These are phyloP conservation scores for Cocos nucifera DNA, from an alignment of 176 grass and related monocot genomes.

Conservation along the genomic window DNA sequence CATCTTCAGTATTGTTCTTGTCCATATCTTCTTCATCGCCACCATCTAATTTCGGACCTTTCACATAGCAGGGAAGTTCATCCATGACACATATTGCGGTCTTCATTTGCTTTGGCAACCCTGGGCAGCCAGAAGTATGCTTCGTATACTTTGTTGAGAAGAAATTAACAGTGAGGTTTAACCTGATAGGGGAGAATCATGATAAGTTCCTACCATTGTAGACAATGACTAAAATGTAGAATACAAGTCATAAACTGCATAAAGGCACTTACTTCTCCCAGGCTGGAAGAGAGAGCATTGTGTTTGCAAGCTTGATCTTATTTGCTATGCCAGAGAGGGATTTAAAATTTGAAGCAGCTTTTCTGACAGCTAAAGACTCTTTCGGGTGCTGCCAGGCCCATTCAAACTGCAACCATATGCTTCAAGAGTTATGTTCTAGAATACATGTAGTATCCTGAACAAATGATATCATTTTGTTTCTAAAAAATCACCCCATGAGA, in stretches of 20 bases:
- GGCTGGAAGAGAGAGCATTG: constrained; percentile 81
- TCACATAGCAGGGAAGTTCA: constrained; percentile 47
- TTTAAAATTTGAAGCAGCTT: constrained; percentile 70
- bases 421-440: no score
- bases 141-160: constrained; percentile 78
- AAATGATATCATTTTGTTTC: no score
- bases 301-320: constrained; percentile 84
- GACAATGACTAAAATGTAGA: constrained; percentile 1
- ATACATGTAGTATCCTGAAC: no score
- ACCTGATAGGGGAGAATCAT: constrained; percentile 33
- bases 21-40: constrained; percentile 12
- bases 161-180: constrained; percentile 86
- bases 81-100: constrained; percentile 40
- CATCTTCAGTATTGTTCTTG: background rate
- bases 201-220: background rate
- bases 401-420: constrained; percentile 59
- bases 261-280: constrained; percentile 63
- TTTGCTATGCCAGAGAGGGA: constrained; percentile 64
- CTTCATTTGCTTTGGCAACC: constrained; percentile 69
- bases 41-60: constrained; percentile 17
- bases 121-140: constrained; percentile 42
- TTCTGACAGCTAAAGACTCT: constrained; percentile 73
- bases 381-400: constrained; percentile 96
- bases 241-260: background rate
- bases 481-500: no score